phyloP scores from a whole-genome alignment of 495 filamentous ascomycete genomes.

The Daldinia caldariorum region DNA sequence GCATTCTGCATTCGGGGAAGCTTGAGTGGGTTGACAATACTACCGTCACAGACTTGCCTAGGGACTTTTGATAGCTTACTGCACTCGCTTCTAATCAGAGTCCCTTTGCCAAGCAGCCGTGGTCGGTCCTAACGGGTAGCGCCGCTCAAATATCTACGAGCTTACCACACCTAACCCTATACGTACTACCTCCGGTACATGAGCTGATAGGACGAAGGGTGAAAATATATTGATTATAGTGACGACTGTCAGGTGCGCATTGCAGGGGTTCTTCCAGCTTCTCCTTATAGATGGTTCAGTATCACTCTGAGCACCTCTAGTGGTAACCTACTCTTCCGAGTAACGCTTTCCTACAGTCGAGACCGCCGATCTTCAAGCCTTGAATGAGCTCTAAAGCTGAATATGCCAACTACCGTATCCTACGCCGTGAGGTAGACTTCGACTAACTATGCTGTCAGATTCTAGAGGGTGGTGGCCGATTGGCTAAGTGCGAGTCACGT shows the following conservation, averaged over 20 bases:
- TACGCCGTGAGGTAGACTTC: conserved; percentile 1
- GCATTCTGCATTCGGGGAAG: not conserved
- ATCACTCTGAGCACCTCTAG: conserved; percentile 1
- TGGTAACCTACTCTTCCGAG: conserved; percentile 31
- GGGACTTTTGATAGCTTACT: conserved; percentile 4
- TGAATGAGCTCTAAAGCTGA: conserved; percentile 12
- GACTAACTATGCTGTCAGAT: conserved; percentile 28
- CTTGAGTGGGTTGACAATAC: not conserved
- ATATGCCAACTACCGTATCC: not conserved
- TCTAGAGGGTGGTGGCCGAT: conserved; percentile 9
- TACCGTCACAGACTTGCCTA: not conserved
- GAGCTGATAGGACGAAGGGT: conserved; percentile 27
- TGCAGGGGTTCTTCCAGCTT: conserved; percentile 33
- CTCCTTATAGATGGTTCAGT: conserved; percentile 33
- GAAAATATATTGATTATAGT: conserved; percentile 8
- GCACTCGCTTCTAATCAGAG: conserved; percentile 28
- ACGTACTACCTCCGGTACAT: conserved; percentile 20
- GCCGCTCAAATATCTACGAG: conserved; percentile 16
- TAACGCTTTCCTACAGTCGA: conserved; percentile 26
- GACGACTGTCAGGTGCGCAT: conserved; percentile 32
- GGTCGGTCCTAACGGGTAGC: conserved; percentile 32
- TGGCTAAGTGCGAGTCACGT: conserved; percentile 24
- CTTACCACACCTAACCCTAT: conserved; percentile 29
- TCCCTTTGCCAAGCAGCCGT: conserved; percentile 37
- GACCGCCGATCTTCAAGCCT: conserved; percentile 24